phyloP scores from a whole-genome alignment of 1,284 basidiomycete genomes.

The Puccinia hordei region DNA sequence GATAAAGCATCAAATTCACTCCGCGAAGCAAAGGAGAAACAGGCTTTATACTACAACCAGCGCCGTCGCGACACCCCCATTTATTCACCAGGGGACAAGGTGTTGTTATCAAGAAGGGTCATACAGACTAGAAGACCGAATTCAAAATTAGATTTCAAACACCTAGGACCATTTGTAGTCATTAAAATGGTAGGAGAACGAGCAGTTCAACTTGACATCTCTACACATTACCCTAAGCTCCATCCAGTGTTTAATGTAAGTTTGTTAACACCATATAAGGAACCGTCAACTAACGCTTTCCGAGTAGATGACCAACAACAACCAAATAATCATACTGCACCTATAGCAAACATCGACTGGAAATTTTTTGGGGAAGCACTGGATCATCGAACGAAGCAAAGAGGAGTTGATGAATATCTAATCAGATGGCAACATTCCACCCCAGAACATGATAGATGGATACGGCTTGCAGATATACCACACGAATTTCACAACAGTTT shows the following conservation, averaged over 20 bases:
- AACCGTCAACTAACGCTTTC: background rate
- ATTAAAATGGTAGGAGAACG: conserved; percentile 8
- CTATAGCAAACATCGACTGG: background rate
- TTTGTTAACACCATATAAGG: background rate
- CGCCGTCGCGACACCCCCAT: background rate
- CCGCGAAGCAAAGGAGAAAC: background rate
- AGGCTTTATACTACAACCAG: conserved; percentile 1
- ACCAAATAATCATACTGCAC: background rate
- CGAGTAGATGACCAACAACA: background rate
- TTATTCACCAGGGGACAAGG: conserved; percentile 24
- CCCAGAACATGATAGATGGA: conserved; percentile 1
- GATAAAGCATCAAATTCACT: background rate
- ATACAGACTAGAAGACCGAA: background rate
- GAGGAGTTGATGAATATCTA: conserved; percentile 2
- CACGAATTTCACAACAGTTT: background rate
- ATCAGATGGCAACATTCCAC: background rate
- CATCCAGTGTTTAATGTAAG: conserved; percentile 5
- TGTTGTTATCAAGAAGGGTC: background rate
- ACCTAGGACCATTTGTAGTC: conserved; percentile 23
- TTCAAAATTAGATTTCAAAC: conserved; percentile 16
- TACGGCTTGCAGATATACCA: background rate
- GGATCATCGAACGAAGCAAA: background rate
- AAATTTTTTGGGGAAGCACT: background rate
- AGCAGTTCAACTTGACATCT: background rate
- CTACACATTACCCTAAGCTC: background rate